Conservation (phyloP, 768 basidiomycete genomes). For the Lactarius akahatsu region DNA sequence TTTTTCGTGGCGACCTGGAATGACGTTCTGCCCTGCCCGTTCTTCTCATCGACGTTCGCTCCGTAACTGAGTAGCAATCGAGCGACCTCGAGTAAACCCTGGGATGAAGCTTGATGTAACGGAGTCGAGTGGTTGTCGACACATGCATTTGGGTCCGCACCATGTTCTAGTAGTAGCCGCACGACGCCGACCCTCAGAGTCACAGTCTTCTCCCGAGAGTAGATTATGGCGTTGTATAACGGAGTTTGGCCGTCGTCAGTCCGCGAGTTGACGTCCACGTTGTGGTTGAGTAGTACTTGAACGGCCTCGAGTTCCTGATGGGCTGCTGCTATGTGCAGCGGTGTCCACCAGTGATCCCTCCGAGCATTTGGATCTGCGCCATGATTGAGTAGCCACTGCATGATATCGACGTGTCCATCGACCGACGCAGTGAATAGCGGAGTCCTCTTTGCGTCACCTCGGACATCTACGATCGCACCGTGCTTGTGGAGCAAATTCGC, state of each 20-base stretch:
- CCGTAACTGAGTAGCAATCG: neutral
- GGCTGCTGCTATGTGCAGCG: neutral
- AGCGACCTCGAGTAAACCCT: neutral
- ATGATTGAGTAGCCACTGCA: neutral
- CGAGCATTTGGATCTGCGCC: neutral
- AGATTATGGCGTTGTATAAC: too few relatives aligned
- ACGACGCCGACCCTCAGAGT: neutral
- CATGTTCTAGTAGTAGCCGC: neutral
- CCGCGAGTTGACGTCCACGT: neutral
- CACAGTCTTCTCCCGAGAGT: too few relatives aligned
- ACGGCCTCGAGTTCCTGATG: rapidly evolving
- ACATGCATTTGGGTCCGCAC: neutral
- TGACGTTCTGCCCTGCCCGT: neutral
- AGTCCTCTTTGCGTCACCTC: neutral
- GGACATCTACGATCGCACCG: neutral
- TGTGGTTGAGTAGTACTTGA: neutral
- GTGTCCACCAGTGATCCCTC: neutral
- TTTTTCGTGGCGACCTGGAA: too few relatives aligned
- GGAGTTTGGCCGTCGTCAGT: too few relatives aligned
- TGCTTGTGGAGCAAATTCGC: neutral
- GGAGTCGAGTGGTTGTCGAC: neutral
- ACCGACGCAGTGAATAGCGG: rapidly evolving
- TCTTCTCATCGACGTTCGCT: neutral
- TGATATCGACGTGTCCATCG: neutral
- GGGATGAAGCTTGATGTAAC: neutral